A percentile compares a stretch with the other conserved stretches of the same genome.
Evolutionary conservation across 2,329 filamentous ascomycete genomes (phyloP).

Genomic region (Colletotrichum sp.): DNA sequence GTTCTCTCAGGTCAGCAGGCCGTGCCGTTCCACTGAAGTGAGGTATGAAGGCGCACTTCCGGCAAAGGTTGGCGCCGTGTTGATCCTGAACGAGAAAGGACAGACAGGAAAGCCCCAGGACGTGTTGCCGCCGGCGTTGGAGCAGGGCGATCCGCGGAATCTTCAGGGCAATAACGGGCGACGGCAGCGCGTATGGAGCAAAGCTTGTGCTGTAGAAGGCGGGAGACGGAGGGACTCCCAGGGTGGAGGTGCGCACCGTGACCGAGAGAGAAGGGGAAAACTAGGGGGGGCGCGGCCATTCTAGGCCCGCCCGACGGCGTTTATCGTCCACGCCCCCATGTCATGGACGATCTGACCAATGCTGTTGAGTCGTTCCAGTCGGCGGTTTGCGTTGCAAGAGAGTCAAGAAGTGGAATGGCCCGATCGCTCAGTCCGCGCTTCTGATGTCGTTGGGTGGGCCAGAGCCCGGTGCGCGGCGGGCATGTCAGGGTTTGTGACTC

Average conservation of each 20-base stretch:
- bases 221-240: not conserved
- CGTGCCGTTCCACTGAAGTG: not conserved
- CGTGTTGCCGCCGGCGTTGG: not conserved
- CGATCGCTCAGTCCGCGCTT: constrained; percentile 6
- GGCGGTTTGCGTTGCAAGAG: not conserved
- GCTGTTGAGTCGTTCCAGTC: not conserved
- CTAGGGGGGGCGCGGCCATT: constrained; percentile 6
- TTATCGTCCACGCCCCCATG: constrained; percentile 15
- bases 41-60: not conserved
- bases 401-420: constrained; percentile 1
- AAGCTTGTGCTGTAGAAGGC: not conserved
- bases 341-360: constrained; percentile 1
- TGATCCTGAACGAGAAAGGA: not conserved
- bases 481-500: constrained; percentile 16
- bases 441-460: constrained; percentile 2
- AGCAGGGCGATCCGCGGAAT: not conserved
- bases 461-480: constrained; percentile 9
- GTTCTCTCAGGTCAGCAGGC: not conserved
- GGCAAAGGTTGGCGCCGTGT: not conserved
- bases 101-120: not conserved
- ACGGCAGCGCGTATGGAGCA: not conserved
- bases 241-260: not conserved
- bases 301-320: constrained; percentile 10
- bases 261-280: not conserved
- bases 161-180: not conserved